These are phyloP conservation scores for Globisporangium spiculum DNA, from an alignment of 352 stramenopile species.

Conservation along the genomic window DNA sequence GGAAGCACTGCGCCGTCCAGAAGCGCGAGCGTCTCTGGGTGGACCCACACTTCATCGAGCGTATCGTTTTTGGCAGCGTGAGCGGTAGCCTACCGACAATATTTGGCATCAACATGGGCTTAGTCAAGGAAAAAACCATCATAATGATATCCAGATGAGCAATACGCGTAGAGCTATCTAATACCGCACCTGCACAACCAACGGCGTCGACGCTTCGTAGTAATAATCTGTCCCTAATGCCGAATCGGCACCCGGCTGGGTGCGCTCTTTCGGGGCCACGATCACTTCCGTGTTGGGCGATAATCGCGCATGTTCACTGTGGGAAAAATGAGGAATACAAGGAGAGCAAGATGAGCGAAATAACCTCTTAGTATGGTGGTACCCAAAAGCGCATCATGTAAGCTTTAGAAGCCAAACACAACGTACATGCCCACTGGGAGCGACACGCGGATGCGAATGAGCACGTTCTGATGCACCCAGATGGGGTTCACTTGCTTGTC, in stretches of 20 bases:
- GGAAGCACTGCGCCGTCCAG: conserved; percentile 53
- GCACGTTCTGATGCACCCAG: conserved; percentile 74
- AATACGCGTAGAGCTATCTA: background rate
- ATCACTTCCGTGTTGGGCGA: conserved; percentile 72
- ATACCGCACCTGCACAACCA: conserved; percentile 45
- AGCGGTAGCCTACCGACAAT: background rate
- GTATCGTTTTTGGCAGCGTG: conserved; percentile 23
- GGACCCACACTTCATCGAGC: conserved; percentile 63
- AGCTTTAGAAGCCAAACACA: background rate
- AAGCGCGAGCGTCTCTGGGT: conserved; percentile 53
- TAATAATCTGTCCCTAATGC: conserved; percentile 50
- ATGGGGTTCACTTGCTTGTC: conserved; percentile 83
- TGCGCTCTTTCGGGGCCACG: conserved; percentile 72
- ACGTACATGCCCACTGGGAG: conserved; percentile 69
- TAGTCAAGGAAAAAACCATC: background rate
- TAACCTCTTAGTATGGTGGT: background rate
- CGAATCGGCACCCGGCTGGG: conserved; percentile 22
- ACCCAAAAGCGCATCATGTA: background rate
- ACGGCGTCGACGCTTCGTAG: conserved; percentile 48
- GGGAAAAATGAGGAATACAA: background rate
- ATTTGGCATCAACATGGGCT: background rate
- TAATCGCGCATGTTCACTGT: conserved; percentile 67
- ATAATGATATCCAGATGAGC: background rate
- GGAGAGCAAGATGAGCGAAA: background rate
- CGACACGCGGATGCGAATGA: conserved; percentile 62